Evolutionary conservation across 108 stramenopile genomes (phyloP), one percentile per base, ranked within the genome.

Genomic region (Skeletonema costatum): DNA sequence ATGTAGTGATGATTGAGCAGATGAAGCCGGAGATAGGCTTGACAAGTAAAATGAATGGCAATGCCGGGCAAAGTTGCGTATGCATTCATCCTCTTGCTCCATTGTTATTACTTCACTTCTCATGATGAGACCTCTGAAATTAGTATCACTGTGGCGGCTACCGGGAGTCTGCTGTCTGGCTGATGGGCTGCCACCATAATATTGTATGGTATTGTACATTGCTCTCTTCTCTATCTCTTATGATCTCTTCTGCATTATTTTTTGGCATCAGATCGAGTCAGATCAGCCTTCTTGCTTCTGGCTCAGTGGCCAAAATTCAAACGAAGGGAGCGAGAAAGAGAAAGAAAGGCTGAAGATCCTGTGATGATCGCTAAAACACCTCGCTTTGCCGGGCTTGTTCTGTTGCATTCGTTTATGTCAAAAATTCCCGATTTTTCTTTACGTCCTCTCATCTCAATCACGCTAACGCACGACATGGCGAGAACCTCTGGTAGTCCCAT

Each of bases 11-110:
- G 35, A 36, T 36, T 36, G 35, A 36, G 35, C 35, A 32, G 66
- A 70, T 25, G 78, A 56, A n/a, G 44, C 36, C 16, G 62, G 74
- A 66, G 73, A 53, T 31, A 80, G 14, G 67, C 72, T 73, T 8
- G 78, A 73, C 50, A 71, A 36, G 74, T 81, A 81, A 33, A 75
- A 81, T 38, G 69, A 44, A 12, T 39, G 51, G 44, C 80, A 81
- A 70, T 71, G 51, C 35, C 17, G 46, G 19, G 38, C 51, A 58
- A 81, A 81, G 48, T 38, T 65, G 39, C 53, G 51, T 14, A 79
- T 36, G 46, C 21, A 46, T 19, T 66, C 51, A 7, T 73, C 64
- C 13, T 71, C 68, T 14, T 31, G 33, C 6, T 58, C 31, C 59
- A 73, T 73, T 10, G 17, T 39, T 25, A 48, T 51, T 32, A 32